phyloP scores from a whole-genome alignment of 2,329 filamentous ascomycete species.

The Scedosporium aurantiacum region DNA sequence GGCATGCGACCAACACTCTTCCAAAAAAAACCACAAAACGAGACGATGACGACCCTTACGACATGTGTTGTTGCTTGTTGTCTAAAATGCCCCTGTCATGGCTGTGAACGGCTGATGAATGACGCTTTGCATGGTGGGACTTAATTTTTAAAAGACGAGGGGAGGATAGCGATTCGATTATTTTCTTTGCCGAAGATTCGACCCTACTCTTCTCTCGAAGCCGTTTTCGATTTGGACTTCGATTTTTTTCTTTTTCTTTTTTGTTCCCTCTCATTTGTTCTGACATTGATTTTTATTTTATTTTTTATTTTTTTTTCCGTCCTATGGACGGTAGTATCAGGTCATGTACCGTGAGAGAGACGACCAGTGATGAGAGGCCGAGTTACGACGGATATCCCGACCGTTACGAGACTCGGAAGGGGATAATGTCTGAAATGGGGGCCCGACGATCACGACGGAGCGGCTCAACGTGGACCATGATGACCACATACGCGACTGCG shows the following conservation, averaged over 20 bases:
- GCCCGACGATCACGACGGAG: background rate
- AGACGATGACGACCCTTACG: conserved; percentile 11
- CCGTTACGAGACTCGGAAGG: conserved; percentile 6
- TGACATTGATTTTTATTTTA: conserved; percentile 7
- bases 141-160: conserved; percentile 16
- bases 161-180: conserved; percentile 9
- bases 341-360: background rate
- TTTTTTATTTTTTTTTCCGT: conserved; percentile 10
- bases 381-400: conserved; percentile 1
- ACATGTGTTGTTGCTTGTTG: conserved; percentile 10
- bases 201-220: conserved; percentile 7
- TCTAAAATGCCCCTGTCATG: conserved; percentile 7
- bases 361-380: background rate
- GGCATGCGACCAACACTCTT: background rate
- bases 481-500: conserved; percentile 1
- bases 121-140: conserved; percentile 30
- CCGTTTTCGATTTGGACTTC: conserved; percentile 6
- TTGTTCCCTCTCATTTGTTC: conserved; percentile 9
- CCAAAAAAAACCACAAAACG: conserved; percentile 6
- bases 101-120: conserved; percentile 27
- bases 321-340: background rate
- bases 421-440: background rate
- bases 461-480: background rate
- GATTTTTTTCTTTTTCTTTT: conserved; percentile 9
- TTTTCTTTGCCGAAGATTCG: conserved; percentile 10